Percentiles rank a stretch among this genome's conserved stretches.
phyloP scores from a whole-genome alignment of 257 asterid species.

The Verbascum thapsus region DNA sequence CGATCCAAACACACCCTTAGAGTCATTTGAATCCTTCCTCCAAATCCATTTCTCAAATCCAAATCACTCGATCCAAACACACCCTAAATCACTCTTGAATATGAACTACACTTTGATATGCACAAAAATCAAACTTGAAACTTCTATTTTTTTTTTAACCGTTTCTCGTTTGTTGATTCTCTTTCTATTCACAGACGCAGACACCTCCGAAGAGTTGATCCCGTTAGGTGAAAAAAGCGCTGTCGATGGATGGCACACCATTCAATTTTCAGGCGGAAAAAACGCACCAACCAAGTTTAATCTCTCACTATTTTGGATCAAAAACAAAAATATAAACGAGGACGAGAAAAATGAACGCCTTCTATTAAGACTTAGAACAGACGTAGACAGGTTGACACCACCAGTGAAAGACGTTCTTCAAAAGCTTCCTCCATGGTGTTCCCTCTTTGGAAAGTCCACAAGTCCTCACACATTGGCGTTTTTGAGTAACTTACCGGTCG shows the following conservation, averaged over 20 bases:
- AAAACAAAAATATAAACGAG: constrained; percentile 17
- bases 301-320: constrained; percentile 60
- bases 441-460: constrained; percentile 84
- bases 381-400: constrained; percentile 65
- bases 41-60: no score
- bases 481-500: constrained; percentile 51
- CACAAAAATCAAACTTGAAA: no score
- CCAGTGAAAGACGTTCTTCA: constrained; percentile 40
- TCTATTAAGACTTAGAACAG: constrained; percentile 73
- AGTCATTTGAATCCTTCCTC: no score
- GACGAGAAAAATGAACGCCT: constrained; percentile 29
- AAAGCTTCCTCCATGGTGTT: constrained; percentile 88
- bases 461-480: constrained; percentile 78
- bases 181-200: constrained; percentile 46
- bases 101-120: no score
- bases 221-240: constrained; percentile 58
- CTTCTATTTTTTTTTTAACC: no score
- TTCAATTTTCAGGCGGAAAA: constrained; percentile 86
- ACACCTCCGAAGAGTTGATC: constrained; percentile 54
- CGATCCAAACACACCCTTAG: no score
- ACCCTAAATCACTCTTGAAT: no score
- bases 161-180: background rate
- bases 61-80: no score
- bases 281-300: constrained; percentile 69
- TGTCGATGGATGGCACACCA: constrained; percentile 77